Evolutionary conservation across 805 yeast genomes (phyloP).

Genomic region (Nakazawaea ernobii): DNA sequence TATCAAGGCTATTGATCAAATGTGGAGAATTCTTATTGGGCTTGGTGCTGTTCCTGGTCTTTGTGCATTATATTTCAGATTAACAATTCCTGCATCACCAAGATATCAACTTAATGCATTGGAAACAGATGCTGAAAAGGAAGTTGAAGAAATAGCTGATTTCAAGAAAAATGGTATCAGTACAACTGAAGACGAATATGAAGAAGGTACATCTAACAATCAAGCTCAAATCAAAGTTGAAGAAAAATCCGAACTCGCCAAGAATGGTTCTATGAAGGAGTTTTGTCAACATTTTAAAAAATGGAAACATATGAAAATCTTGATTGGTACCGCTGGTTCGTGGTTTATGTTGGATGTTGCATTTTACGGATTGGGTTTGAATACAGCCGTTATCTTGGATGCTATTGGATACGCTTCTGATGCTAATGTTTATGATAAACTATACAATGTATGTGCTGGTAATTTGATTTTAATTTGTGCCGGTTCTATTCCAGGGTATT

Average conservation of each 20-base stretch:
- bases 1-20: constrained; percentile 67
- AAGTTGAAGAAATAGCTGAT: constrained; percentile 29
- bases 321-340: constrained; percentile 73
- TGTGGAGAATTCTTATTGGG: constrained; percentile 81
- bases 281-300: constrained; percentile 61
- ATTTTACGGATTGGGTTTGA: constrained; percentile 70
- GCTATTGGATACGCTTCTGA: constrained; percentile 71
- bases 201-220: constrained; percentile 23
- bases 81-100: constrained; percentile 83
- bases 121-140: constrained; percentile 51
- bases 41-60: constrained; percentile 78
- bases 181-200: constrained; percentile 32
- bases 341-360: constrained; percentile 84
- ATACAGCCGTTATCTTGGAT: constrained; percentile 64
- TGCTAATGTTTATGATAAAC: constrained; percentile 32
- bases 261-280: constrained; percentile 67
- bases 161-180: constrained; percentile 37
- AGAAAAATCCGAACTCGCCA: constrained; percentile 40
- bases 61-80: constrained; percentile 72
- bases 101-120: constrained; percentile 48
- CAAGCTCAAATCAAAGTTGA: constrained; percentile 19
- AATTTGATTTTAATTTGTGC: constrained; percentile 54
- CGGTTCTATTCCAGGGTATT: constrained; percentile 60
- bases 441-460: constrained; percentile 43
- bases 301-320: constrained; percentile 74